phyloP scores from a whole-genome alignment of 2,329 filamentous ascomycete species.

The Monilinia fructigena region DNA sequence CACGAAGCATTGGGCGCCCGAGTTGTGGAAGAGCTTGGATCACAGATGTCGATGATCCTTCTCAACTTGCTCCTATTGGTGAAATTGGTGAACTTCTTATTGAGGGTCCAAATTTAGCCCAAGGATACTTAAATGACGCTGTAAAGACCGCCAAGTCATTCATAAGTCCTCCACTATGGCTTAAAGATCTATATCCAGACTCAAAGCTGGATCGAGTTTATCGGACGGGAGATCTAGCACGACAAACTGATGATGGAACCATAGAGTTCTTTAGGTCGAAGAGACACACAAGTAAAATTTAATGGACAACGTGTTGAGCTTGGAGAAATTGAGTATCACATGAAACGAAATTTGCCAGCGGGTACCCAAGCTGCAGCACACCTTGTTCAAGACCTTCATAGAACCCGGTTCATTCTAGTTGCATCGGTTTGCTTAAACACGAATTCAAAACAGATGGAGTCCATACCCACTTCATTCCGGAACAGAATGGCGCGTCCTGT shows the following conservation, averaged over 20 bases:
- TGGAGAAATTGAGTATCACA: slow-evolving; percentile 11
- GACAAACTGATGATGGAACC: not conserved
- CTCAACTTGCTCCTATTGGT: not conserved
- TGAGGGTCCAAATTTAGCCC: slow-evolving; percentile 42
- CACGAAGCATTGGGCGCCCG: not conserved
- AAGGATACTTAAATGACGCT: slow-evolving; percentile 44
- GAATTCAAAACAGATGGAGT: not conserved
- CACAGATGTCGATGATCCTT: not conserved
- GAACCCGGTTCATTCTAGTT: not conserved
- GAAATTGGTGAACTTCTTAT: slow-evolving; percentile 36
- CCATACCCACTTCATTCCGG: not conserved
- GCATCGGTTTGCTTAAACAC: not conserved
- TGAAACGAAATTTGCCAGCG: not conserved
- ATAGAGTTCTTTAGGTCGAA: not conserved
- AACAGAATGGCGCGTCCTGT: not conserved
- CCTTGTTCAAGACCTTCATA: not conserved
- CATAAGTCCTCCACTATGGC: slow-evolving; percentile 40
- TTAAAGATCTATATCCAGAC: not conserved
- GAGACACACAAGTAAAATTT: slow-evolving; percentile 2
- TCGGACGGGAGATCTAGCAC: not conserved
- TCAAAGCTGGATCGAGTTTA: not conserved
- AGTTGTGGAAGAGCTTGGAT: not conserved
- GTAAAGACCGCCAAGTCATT: slow-evolving; percentile 42
- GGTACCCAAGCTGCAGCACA: not conserved
- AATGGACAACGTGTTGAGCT: slow-evolving; percentile 1